Evolutionary conservation across 768 basidiomycete species (phyloP).

Genomic region (Leccinellum rugosiceps): DNA sequence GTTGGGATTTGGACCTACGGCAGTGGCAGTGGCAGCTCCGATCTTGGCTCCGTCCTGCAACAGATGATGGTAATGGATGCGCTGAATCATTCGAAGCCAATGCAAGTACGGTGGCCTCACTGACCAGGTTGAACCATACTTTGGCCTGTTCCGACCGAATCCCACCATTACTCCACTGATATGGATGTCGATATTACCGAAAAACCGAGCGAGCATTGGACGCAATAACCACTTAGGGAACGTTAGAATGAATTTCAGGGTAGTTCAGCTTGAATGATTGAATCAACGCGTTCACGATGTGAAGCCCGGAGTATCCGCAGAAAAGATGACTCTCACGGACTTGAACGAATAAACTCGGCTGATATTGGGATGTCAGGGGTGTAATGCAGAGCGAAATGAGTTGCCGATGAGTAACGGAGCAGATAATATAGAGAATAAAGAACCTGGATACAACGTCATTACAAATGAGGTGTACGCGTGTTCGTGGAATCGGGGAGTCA

Average conservation of each 20-base stretch:
- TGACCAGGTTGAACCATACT: neutral
- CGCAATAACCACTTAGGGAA: neutral
- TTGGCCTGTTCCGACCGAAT: neutral
- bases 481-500: neutral
- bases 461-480: neutral
- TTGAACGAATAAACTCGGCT: neutral
- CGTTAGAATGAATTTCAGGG: neutral
- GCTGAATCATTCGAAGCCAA: neutral
- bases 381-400: neutral
- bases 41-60: neutral
- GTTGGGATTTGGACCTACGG: no score
- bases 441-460: neutral
- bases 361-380: no score
- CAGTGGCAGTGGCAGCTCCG: neutral
- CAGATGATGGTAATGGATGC: neutral
- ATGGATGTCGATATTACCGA: neutral
- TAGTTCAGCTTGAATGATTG: neutral
- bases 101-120: neutral
- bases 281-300: neutral
- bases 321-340: neutral
- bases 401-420: neutral
- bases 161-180: no score
- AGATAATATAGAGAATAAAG: neutral
- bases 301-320: neutral
- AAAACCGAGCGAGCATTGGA: neutral